Percentiles rank a stretch among this genome's conserved stretches.
phyloP scores from a whole-genome alignment of 2,329 filamentous ascomycete genomes.

The Trichoderma harzianum region DNA sequence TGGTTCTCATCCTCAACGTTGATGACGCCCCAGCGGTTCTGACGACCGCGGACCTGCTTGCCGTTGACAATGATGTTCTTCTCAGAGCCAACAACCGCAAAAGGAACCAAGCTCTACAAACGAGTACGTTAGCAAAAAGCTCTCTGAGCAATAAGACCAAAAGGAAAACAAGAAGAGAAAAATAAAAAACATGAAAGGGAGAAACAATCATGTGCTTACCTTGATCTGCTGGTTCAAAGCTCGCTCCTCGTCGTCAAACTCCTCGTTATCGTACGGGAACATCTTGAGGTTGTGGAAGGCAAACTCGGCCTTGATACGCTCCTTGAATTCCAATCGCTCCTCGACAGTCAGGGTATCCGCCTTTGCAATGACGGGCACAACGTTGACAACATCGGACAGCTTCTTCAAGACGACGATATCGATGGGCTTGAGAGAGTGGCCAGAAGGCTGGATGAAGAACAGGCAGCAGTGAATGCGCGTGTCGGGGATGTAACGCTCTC shows the following conservation, averaged over 20 bases:
- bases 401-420: conserved; percentile 99
- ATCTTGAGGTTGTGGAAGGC: conserved; percentile 99
- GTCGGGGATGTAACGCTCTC: conserved; percentile 98
- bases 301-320: conserved; percentile 99
- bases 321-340: conserved; percentile 95
- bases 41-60: conserved; percentile 93
- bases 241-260: conserved; percentile 96
- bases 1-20: conserved; percentile 99
- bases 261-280: conserved; percentile 99
- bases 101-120: conserved; percentile 81
- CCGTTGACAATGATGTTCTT: conserved; percentile 97
- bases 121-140: conserved; percentile 24
- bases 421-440: conserved; percentile 97
- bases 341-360: conserved; percentile 93
- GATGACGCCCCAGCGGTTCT: conserved; percentile 99
- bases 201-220: conserved; percentile 50
- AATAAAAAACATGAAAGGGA: too few species aligned
- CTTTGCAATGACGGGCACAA: conserved; percentile 98
- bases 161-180: too few species aligned
- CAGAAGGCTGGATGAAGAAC: conserved; percentile 99
- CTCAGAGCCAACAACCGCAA: conserved; percentile 96
- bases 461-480: conserved; percentile 99
- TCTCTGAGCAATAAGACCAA: too few species aligned
- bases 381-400: conserved; percentile 97
- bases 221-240: conserved; percentile 94